Evolutionary conservation across 768 basidiomycete genomes (phyloP).

Genomic region (Tricholoma hemisulphureum): DNA sequence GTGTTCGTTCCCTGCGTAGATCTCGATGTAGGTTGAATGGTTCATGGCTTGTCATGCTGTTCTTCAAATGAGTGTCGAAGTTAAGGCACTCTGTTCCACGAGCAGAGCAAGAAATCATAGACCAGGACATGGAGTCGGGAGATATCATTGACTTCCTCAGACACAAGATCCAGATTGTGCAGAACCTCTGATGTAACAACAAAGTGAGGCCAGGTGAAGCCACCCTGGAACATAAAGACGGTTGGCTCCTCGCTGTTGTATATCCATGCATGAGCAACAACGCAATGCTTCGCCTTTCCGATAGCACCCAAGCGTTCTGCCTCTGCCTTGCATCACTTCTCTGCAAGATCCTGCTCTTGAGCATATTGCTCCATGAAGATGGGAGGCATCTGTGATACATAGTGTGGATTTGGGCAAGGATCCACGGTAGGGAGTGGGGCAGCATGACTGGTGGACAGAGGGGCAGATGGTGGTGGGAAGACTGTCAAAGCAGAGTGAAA

Average conservation of each 20-base stretch:
- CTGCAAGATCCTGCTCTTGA: not conserved
- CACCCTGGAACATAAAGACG: not conserved
- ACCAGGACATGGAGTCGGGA: not conserved
- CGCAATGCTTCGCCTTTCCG: not conserved
- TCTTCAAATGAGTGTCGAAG: not conserved
- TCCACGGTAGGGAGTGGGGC: not conserved
- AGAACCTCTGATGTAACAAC: not conserved
- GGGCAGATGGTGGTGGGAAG: not conserved
- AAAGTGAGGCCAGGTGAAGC: not conserved
- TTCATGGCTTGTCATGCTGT: not conserved
- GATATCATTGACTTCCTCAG: not conserved
- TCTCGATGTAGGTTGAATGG: not conserved
- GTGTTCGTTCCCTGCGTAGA: not conserved
- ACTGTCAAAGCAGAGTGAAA: not conserved
- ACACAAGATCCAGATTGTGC: not conserved
- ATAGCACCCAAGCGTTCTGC: not conserved
- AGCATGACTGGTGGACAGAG: not conserved
- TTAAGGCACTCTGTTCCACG: not conserved
- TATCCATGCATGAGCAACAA: not conserved
- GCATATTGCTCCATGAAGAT: not conserved
- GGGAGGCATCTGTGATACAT: not conserved
- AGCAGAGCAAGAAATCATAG: not conserved
- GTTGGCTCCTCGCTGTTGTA: not conserved
- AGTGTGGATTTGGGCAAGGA: not conserved
- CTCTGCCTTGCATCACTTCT: not conserved